A percentile compares a stretch with the other conserved stretches of the same genome.
Conservation (phyloP, 108 stramenopile genomes). For the Cyclotella distinguenda region DNA sequence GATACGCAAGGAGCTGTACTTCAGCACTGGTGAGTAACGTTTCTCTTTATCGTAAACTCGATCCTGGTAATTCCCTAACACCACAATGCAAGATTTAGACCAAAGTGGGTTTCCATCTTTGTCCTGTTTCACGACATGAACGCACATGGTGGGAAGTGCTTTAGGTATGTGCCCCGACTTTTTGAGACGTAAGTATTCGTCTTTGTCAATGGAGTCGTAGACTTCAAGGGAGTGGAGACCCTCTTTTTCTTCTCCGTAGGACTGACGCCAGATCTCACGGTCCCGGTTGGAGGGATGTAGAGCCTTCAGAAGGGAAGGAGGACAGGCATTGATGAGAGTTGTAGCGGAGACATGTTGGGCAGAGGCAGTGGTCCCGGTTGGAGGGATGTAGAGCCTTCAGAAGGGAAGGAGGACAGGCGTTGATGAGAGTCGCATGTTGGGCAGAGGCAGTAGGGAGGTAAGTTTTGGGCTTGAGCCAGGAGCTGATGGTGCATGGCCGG, state of each 20-base stretch:
- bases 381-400: no score
- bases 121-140: slow-evolving; percentile 1
- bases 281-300: background rate
- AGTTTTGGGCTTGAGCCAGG: no score
- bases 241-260: slow-evolving; percentile 4
- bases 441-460: background rate
- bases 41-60: background rate
- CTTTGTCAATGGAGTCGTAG: background rate
- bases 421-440: no score
- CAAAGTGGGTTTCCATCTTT: slow-evolving; percentile 10
- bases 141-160: background rate
- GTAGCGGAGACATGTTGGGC: background rate
- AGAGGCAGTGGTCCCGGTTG: no score
- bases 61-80: slow-evolving; percentile 3
- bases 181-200: background rate
- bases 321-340: background rate
- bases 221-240: background rate
- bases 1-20: slow-evolving; percentile 1
- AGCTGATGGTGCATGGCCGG: background rate
- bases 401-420: no score
- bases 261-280: background rate
- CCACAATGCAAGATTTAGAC: slow-evolving; percentile 21
- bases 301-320: background rate
- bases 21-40: slow-evolving; percentile 16
- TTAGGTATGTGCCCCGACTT: background rate